A percentile compares a stretch with the other conserved stretches of the same genome.
These are phyloP conservation scores for Panaeolus papilionaceus DNA, from an alignment of 768 basidiomycete genomes.

Conservation along the genomic window DNA sequence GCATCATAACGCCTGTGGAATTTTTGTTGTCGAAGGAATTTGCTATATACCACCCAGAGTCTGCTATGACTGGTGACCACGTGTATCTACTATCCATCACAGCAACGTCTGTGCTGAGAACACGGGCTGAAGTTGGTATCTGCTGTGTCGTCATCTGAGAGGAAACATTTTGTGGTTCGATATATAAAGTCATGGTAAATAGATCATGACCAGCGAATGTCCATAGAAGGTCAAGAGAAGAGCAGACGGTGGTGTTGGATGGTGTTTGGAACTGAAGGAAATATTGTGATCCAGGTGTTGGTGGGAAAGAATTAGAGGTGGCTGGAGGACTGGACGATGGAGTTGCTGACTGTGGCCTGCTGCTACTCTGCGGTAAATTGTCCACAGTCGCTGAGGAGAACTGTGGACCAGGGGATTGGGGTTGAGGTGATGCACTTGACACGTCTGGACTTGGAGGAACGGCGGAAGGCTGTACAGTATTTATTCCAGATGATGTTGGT, in stretches of 20 bases:
- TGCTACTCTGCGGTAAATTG: background rate
- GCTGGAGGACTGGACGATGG: background rate
- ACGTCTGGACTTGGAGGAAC: background rate
- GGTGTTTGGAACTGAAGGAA: constrained; percentile 32
- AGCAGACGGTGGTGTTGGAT: constrained; percentile 36
- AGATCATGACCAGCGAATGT: constrained; percentile 18
- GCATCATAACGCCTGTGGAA: constrained; percentile 25
- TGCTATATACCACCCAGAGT: constrained; percentile 39
- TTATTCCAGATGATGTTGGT: background rate
- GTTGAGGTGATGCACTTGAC: too few relatives aligned
- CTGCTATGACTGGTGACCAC: constrained; percentile 40
- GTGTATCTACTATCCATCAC: constrained; percentile 30
- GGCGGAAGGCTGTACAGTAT: background rate
- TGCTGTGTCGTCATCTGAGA: constrained; percentile 5
- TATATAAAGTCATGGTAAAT: constrained; percentile 29
- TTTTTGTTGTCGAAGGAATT: constrained; percentile 31
- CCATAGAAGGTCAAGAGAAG: constrained; percentile 34
- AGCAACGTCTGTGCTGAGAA: constrained; percentile 23
- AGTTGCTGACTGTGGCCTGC: background rate
- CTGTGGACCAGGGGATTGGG: background rate
- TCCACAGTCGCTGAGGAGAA: background rate
- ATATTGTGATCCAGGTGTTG: constrained; percentile 16
- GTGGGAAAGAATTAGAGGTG: background rate
- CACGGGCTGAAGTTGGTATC: constrained; percentile 17
- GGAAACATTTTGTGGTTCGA: constrained; percentile 12